Conservation (phyloP, 768 basidiomycete species). For the Tylopilus plumbeoviolaceoides region DNA sequence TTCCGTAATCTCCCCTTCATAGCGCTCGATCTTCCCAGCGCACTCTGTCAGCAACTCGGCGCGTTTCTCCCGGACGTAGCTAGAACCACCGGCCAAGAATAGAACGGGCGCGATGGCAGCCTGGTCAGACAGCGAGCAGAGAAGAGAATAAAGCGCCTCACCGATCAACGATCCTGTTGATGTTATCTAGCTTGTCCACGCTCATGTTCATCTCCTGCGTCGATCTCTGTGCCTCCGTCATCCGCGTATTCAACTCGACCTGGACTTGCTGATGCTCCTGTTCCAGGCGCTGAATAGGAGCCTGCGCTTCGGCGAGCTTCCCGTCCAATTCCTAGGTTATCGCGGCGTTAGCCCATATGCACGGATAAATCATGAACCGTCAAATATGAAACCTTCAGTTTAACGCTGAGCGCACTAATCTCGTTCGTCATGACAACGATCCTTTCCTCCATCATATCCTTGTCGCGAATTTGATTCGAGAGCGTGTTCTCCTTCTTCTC, state of each 20-base stretch:
- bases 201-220: conserved; percentile 65
- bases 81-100: conserved; percentile 25
- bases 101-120: too few relatives aligned
- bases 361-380: not conserved
- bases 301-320: conserved; percentile 56
- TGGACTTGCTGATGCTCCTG: conserved; percentile 48
- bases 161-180: conserved; percentile 65
- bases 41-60: conserved; percentile 58
- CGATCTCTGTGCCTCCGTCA: conserved; percentile 47
- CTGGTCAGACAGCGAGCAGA: not conserved
- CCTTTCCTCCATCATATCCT: conserved; percentile 49
- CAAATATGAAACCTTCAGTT: conserved; percentile 45
- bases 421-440: conserved; percentile 59
- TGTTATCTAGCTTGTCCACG: conserved; percentile 55
- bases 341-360: not conserved
- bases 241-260: conserved; percentile 45
- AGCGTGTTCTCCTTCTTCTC: conserved; percentile 59
- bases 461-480: conserved; percentile 55
- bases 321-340: conserved; percentile 55
- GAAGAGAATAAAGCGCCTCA: conserved; percentile 21
- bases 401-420: conserved; percentile 38
- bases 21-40: conserved; percentile 46
- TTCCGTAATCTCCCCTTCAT: conserved; percentile 43
- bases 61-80: conserved; percentile 71
- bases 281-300: conserved; percentile 62